Conservation (phyloP, 1,139 yeast species). For the Meyerozyma carpophila region DNA sequence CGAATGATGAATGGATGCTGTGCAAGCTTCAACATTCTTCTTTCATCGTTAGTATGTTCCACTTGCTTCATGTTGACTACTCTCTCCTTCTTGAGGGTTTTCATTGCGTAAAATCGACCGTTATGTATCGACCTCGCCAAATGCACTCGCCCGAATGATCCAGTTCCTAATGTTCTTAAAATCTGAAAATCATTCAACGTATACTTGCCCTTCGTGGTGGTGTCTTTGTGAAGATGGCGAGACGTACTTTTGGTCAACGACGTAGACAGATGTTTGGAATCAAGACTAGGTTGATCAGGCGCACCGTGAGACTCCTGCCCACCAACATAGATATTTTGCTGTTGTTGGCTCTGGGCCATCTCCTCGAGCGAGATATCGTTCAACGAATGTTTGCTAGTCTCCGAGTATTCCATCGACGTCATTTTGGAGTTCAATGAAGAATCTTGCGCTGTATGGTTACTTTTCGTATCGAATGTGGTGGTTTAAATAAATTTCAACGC, state of each 20-base stretch:
- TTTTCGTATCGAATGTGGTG: background rate
- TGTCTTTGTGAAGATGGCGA: conserved; percentile 1
- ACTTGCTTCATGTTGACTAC: conserved; percentile 60
- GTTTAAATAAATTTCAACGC: background rate
- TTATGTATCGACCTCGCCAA: conserved; percentile 54
- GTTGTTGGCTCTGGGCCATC: conserved; percentile 18
- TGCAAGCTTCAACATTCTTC: conserved; percentile 50
- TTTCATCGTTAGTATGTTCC: conserved; percentile 59
- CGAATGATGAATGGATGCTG: conserved; percentile 57
- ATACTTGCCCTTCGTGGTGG: conserved; percentile 48
- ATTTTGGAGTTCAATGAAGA: background rate
- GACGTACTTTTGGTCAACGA: background rate
- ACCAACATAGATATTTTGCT: conserved; percentile 15
- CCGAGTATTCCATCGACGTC: conserved; percentile 1
- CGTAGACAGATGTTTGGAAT: background rate
- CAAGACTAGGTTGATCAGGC: background rate
- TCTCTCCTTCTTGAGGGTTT: conserved; percentile 52
- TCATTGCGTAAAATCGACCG: conserved; percentile 56
- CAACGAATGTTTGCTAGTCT: conserved; percentile 12
- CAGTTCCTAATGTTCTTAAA: conserved; percentile 55
- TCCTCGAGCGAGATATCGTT: conserved; percentile 20
- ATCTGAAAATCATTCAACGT: conserved; percentile 48
- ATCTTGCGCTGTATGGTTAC: background rate
- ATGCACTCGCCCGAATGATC: conserved; percentile 61
- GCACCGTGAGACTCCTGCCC: background rate